Base-by-base conservation (phyloP, 257 asterid species). In the Plantago major region DNA sequence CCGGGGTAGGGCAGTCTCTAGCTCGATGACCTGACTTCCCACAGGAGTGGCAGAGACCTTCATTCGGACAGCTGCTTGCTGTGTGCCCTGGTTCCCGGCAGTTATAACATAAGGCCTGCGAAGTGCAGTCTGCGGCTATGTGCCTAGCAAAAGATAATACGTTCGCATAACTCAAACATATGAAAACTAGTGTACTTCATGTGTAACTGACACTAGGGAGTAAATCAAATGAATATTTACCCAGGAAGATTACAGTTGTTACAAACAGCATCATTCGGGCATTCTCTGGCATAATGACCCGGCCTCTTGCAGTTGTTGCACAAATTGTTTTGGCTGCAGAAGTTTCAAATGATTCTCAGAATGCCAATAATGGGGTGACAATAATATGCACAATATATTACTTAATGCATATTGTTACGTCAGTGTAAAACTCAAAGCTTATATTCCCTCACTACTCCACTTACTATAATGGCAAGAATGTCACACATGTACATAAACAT, bases 241-340 rank as follows among this genome's bases (percentile, higher is more conserved):
- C 74, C 74, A 47, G 74, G 61, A 63, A 63, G 74, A 46, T 83
- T 86, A 65, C 90, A 83, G 37, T 82, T 83, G 68, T 83, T 82
- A 72, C 90, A 83, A 65, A 80, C 66, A 17, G 86, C 83, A 66
- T 70, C 84, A 69, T 80, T 83, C 15, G 84, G 78, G 67, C 90
- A 83, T 64, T 72, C 76, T 56, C 80, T 76, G 16, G 90, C 90
- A 73, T 76, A 78, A 73, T 83, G 87, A 18, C 90, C 90, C 13
- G 87, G 90, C 37, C 66, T 57, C 45, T 51, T 70, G 70, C 70
- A 70, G 57, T 70, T 70, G 74, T 70, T 70, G 64, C 74, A 63
- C 70, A 64, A 44, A 60, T 57, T 70, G 44, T 46, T 70, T 58
- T 70, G 70, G 56, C 74, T 70, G 13, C 70, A 43, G 42, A 68